Base-by-base conservation (phyloP, 208 protist species). In the Trypanosoma theileri region DNA sequence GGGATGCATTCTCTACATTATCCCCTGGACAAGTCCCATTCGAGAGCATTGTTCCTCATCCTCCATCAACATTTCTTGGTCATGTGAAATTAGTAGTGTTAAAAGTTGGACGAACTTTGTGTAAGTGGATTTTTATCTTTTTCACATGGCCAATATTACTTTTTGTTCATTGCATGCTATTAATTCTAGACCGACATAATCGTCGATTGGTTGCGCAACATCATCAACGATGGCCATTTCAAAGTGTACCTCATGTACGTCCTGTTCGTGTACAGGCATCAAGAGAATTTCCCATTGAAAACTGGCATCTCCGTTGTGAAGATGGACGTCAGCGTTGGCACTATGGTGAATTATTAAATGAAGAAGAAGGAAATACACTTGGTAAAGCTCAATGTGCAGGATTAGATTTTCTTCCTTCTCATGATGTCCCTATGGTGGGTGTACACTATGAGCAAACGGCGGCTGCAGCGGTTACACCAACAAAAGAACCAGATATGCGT, bases 301-400 rank as follows among this genome's bases (percentile, higher is more conserved):
- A 72, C 21, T 96, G 91, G 91, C 88, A 92, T 60, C 69, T 96
- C 60, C 80, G 81, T 57, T 93, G 86, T 62, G 91, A 96, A 67
- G 91, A 96, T 35, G 91, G 91, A 0, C 88, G 91, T 3, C 91
- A 96, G 79, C 86, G 85, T n/a, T 96, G 91, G 91, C 80, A 91
- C 73, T 81, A 87, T 58, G 72, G 71, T 3, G 63, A 81, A 26
- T 63, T 89, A 53, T 63, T 73, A 14, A 75, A 80, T 12, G 79
- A 72, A n/a, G 86, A 91, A 73, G 63, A 74, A 40, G 81, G 80
- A 31, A 95, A 95, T 63, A 74, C 58, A 50, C 71, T 91, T 8
- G 83, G 77, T 10, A 69, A 81, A 46, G 76, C 79, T 11, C 82
- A 90, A 77, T 63, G 75, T 28, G 80, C 73, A 31, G 85, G 84